Conservation (phyloP, 805 yeast species). For the Candida palmyrensis region DNA sequence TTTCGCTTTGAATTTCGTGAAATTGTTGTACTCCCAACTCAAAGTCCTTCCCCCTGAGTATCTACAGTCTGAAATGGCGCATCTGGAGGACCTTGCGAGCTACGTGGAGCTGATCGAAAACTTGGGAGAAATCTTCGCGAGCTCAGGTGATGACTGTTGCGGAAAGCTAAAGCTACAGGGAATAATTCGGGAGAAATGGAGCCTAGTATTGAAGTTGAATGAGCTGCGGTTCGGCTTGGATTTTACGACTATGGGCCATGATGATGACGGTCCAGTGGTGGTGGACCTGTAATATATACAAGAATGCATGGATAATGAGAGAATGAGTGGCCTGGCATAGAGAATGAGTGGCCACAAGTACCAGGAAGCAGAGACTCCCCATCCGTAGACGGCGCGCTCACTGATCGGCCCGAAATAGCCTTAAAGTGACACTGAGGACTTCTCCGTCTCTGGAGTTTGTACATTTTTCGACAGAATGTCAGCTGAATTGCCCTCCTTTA, state of each 20-base stretch:
- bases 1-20: constrained; percentile 28
- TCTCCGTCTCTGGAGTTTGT: no score
- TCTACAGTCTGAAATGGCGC: constrained; percentile 11
- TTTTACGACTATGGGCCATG: constrained; percentile 7
- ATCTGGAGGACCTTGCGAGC: constrained; percentile 14
- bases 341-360: no score
- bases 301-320: no score
- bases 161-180: constrained; percentile 16
- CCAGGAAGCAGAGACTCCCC: no score
- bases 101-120: constrained; percentile 15
- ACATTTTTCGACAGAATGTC: no score
- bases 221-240: constrained; percentile 9
- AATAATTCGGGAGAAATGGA: constrained; percentile 14
- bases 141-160: constrained; percentile 12
- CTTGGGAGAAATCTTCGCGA: constrained; percentile 1
- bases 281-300: constrained; percentile 11
- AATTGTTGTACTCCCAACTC: constrained; percentile 31
- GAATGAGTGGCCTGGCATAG: no score
- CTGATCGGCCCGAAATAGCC: no score
- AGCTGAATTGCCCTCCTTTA: no score
- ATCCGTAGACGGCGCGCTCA: no score
- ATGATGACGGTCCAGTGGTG: constrained; percentile 19
- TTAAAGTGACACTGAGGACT: no score
- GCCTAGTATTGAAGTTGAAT: constrained; percentile 6
- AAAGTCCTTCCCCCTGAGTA: constrained; percentile 39